phyloP scores from a whole-genome alignment of 306 rosid species.

The Cicer chorassanicum region DNA sequence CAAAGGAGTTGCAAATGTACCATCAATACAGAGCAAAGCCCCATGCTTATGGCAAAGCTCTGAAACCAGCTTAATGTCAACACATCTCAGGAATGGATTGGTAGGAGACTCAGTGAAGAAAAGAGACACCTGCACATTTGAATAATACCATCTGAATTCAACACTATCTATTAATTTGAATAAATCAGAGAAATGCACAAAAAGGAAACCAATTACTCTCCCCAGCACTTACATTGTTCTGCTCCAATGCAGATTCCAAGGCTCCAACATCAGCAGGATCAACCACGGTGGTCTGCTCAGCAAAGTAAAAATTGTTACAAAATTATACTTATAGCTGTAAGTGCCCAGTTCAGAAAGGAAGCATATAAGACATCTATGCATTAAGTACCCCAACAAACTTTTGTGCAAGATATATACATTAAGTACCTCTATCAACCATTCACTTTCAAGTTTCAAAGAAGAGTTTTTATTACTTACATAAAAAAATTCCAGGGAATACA shows the following conservation, averaged over 20 bases:
- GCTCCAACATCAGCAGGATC: constrained; percentile 85
- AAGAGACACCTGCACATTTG: constrained; percentile 73
- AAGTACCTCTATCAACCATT: not conserved
- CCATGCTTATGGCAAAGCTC: constrained; percentile 86
- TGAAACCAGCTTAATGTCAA: constrained; percentile 87
- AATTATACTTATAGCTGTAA: constrained; percentile 22
- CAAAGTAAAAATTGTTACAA: constrained; percentile 14
- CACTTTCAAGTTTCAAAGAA: not conserved
- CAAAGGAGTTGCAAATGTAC: constrained; percentile 95
- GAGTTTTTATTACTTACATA: not conserved
- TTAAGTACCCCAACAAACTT: not conserved
- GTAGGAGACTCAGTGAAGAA: constrained; percentile 98
- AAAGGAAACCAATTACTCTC: constrained; percentile 18
- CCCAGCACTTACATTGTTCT: constrained; percentile 70
- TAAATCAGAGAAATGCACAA: not conserved
- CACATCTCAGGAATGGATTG: constrained; percentile 94
- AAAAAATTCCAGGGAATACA: constrained; percentile 5
- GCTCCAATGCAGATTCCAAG: constrained; percentile 74
- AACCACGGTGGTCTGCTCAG: constrained; percentile 72
- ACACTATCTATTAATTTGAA: constrained; percentile 9
- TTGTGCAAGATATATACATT: not conserved
- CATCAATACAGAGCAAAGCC: constrained; percentile 88
- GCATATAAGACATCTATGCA: not conserved
- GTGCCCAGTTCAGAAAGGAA: not conserved
- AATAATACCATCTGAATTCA: constrained; percentile 32